These are phyloP conservation scores for Lipomyces mesembrius DNA, from an alignment of 805 yeast species.

Conservation along the genomic window DNA sequence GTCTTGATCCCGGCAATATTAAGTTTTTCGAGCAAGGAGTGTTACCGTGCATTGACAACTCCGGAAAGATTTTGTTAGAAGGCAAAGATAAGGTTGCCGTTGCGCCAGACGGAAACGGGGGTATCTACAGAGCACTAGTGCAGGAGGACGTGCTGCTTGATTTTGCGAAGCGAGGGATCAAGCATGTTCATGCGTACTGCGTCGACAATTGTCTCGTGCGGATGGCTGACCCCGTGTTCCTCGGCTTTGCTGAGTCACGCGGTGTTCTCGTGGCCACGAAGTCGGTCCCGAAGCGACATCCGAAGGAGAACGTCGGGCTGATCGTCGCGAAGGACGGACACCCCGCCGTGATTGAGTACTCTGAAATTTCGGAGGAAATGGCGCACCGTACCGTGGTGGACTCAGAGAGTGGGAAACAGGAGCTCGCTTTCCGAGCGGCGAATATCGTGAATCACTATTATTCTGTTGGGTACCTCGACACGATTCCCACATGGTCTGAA, in stretches of 20 bases:
- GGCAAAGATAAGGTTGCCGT: constrained; percentile 62
- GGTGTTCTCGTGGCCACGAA: constrained; percentile 82
- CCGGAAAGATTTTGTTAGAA: constrained; percentile 75
- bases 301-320: constrained; percentile 87
- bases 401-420: constrained; percentile 47
- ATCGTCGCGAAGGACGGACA: constrained; percentile 63
- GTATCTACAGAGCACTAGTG: constrained; percentile 81
- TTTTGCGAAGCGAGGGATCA: constrained; percentile 66
- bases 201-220: constrained; percentile 92
- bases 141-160: constrained; percentile 70
- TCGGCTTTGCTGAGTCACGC: constrained; percentile 80
- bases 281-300: constrained; percentile 89
- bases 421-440: constrained; percentile 82
- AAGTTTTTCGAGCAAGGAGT: constrained; percentile 93
- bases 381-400: constrained; percentile 64
- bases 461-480: constrained; percentile 70
- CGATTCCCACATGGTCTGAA: constrained; percentile 71
- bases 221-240: constrained; percentile 88
- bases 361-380: constrained; percentile 80
- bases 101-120: constrained; percentile 99
- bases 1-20: constrained; percentile 63
- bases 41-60: constrained; percentile 79
- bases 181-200: constrained; percentile 95
- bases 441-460: constrained; percentile 97
- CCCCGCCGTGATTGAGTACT: constrained; percentile 94